These are phyloP conservation scores for Craspedostauros australis DNA, from an alignment of 108 stramenopile species.

Conservation along the genomic window DNA sequence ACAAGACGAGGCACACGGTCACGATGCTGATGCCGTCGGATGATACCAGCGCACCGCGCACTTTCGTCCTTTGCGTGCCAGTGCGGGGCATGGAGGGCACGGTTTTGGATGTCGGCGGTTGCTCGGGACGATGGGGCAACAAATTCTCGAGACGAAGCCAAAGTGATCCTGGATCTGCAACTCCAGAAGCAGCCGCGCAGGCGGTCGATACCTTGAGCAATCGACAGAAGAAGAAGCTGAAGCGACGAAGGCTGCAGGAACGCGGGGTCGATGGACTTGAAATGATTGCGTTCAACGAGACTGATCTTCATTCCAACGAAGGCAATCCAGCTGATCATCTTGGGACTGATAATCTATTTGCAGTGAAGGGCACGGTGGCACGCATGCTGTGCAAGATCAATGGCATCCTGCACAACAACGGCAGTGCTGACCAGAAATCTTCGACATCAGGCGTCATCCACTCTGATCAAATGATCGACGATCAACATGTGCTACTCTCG, in stretches of 20 bases:
- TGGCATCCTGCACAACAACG: no score
- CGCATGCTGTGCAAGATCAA: no score
- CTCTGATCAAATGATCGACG: slow-evolving; percentile 23
- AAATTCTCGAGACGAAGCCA: slow-evolving; percentile 27
- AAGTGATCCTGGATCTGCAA: slow-evolving; percentile 10
- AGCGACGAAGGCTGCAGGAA: neutral
- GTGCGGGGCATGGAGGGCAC: slow-evolving; percentile 50
- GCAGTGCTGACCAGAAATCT: no score
- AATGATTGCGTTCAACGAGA: no score
- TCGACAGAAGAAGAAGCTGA: neutral
- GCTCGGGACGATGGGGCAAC: slow-evolving; percentile 33
- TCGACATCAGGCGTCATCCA: no score
- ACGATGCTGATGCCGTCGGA: slow-evolving; percentile 2
- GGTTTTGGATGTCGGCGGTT: slow-evolving; percentile 34
- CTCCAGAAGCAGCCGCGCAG: slow-evolving; percentile 26
- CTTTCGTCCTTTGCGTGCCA: slow-evolving; percentile 44
- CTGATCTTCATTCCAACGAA: no score
- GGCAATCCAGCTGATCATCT: no score
- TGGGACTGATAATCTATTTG: no score
- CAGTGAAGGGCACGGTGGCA: no score
- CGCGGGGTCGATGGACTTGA: slow-evolving; percentile 4
- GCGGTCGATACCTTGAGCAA: slow-evolving; percentile 16
- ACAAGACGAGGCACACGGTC: slow-evolving; percentile 38
- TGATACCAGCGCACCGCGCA: neutral
- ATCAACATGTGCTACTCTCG: slow-evolving; percentile 44